Evolutionary conservation across 148 eudicot genomes (phyloP), one percentile per base, ranked within the genome.

Genomic region (Silene uniflora): DNA sequence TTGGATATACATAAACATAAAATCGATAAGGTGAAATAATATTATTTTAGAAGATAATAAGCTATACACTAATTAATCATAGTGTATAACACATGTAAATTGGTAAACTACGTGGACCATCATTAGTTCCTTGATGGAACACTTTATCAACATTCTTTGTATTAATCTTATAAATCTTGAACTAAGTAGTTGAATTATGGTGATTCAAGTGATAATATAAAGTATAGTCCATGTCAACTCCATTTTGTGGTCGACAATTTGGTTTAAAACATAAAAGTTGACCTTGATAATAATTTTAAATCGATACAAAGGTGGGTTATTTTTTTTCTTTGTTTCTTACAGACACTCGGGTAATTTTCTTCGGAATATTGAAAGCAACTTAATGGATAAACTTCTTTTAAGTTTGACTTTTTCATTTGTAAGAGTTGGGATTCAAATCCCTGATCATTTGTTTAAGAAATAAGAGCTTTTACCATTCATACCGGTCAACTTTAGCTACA

Each of bases 201-300:
- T 44, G 63, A 72, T 18, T 25, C n/a, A 75, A 77, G 56, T 47
- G 84, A 81, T 81, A 81, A 77, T 73, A 74, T 81, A 69, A 62
- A 77, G n/a, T 69, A 77, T 69, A 77, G 16, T 56, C 5, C 23
- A 10, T 68, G 81, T 77, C 77, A 77, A 81, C 75, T 73, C 72
- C 78, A 77, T 58, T 73, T 60, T 12, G 29, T 14, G 35, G 72
- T 44, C 18, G 27, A 69, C 16, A 69, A 47, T 46, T 69, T 35
- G 29, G 29, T 25, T 62, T 61, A 23, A 44, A 62, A 55, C 24
- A 14, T 47, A 52, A 39, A 22, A 55, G 74, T 77, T 81, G 81
- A 81, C 78, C 55, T 73, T 1, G 0, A 35, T 10, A 2, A 49
- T 18, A n/a, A 25, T 47, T 23, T 23, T 6, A 12, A 58, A 10